Evolutionary conservation across 192 early-diverging fungal species (phyloP), one percentile per base, ranked within the genome.

Genomic region (Allomyces arbusculus): DNA sequence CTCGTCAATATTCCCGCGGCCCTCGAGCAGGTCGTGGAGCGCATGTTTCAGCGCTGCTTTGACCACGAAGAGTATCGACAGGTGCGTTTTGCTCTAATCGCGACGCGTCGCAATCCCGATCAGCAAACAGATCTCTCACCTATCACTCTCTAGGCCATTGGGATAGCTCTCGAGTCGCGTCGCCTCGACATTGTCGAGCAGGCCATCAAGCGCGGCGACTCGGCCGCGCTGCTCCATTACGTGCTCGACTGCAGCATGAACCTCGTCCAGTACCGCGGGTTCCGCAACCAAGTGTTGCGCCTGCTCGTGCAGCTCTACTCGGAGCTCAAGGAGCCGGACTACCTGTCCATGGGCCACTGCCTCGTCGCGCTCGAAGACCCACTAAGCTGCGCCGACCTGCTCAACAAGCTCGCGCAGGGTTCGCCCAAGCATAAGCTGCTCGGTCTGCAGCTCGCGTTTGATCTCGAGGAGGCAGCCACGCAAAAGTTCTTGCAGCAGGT

Each of bases 361-460:
- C 82, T 94, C 61, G 85, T 97, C 10, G 88, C 92, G 73, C 78
- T 99, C 28, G 92, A 94, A 71, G 88, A 91, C 68, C 81, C 89
- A 3, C 62, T 70, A 4, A 75, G 78, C 24, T 84, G 87, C 33
- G 88, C 92, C 16, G 79, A 87, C 22, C 76, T 99, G 45, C 72
- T 88, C 44, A 62, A 74, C 62, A 81, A 82, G 62, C 50, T 58
- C 50, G 20, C 50, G 20, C 12, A 14, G 3, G 50, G 50, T 1
- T 58, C 50, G 50, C 20, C 50, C 50, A 64, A 83, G 72, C 50
- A 69, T 43, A 81, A 86, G 67, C 67, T 85, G 23, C 72, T 90
- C 69, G 92, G 92, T 22, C 96, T 91, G 73, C 96, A 99, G 79
- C 87, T 99, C 66, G 92, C 94, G 0, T 99, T 99, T 74, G 96